Base-by-base conservation (phyloP, 192 early-diverging fungal species). In the Coemansia sp. region DNA sequence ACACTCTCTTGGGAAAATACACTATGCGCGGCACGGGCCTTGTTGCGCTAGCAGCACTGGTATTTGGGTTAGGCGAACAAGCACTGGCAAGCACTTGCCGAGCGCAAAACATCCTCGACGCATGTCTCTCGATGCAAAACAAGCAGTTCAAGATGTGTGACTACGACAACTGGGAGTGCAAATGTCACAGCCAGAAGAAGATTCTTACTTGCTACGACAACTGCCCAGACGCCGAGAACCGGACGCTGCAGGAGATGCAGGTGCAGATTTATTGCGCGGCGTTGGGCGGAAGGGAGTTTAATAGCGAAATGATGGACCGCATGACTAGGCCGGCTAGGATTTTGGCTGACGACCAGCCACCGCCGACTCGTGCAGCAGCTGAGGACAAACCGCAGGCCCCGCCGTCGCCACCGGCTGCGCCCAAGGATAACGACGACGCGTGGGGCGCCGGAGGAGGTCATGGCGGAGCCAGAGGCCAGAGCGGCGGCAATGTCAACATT, bases 231-330 rank as follows among this genome's bases (percentile, higher is more conserved):
- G 50, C 61, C n/a, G 77, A 80, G 52, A 70, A 68, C 53, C 77
- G 77, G 33, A 80, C 77, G 14, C 29, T 74, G 17, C 77, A 80
- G 57, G 77, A 80, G n/a, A 80, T 80, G 71, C 77, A 80, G 37
- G 77, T 80, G 3, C 71, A 80, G 52, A 69, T 80, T 0, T 80
- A 60, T 29, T 80, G 77, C 48, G 67, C 67, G 3, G 63, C 77
- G 1, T 56, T 74, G 15, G 66, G 63, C 26, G 77, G 71, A 32
- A 74, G 67, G 26, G 71, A 65, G 40, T 67, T 67, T 17, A 67
- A 74, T 39, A 74, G 61, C 39, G 71, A 70, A 38, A 37, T 74
- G 27, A 67, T 80, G 12, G 77, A 80, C 29, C 57, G 68, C 0
- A 80, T 80, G 77, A 80, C 77, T 14, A 53, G 71, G 26, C 60